Percentiles rank a stretch among this genome's conserved stretches.
Conservation (phyloP, 2,329 filamentous ascomycete species). For the Penicillium sp. region DNA sequence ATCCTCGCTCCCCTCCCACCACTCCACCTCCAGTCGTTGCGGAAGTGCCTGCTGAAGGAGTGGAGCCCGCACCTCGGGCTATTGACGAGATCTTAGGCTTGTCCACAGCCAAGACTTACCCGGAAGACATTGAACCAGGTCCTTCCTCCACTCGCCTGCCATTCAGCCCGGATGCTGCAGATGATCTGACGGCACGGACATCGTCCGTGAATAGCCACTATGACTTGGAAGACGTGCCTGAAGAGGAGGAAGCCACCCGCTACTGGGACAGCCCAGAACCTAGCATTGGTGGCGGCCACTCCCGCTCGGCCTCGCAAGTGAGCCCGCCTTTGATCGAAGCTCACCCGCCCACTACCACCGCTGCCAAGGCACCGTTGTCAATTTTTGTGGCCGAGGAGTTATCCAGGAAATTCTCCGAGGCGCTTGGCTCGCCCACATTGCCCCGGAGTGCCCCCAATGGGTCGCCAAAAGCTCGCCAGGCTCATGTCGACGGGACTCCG, state of each 20-base stretch:
- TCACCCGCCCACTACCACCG: conserved; percentile 11
- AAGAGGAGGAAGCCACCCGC: conserved; percentile 44
- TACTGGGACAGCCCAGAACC: conserved; percentile 33
- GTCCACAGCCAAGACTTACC: conserved; percentile 29
- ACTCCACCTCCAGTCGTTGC: conserved; percentile 41
- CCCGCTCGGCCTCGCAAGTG: conserved; percentile 21
- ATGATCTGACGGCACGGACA: conserved; percentile 38
- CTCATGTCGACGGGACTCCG: conserved; percentile 15
- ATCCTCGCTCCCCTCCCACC: conserved; percentile 40
- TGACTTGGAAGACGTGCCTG: conserved; percentile 46
- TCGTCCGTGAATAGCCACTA: conserved; percentile 42
- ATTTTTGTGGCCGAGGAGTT: conserved; percentile 33
- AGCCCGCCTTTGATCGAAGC: conserved; percentile 10
- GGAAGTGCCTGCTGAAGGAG: conserved; percentile 29
- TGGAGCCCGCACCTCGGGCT: conserved; percentile 38
- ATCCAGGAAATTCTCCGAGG: conserved; percentile 45
- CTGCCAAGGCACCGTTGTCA: conserved; percentile 31
- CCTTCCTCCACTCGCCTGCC: conserved; percentile 35
- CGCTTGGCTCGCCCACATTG: conserved; percentile 43
- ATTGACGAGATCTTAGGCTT: conserved; percentile 43
- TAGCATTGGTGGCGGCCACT: conserved; percentile 16
- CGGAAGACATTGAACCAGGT: conserved; percentile 32
- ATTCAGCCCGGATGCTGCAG: conserved; percentile 44
- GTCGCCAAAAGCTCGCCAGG: conserved; percentile 9
- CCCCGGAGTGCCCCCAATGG: conserved; percentile 26